Base-by-base conservation (phyloP, 139 green algal genomes). In the Coelastrella sp. region DNA sequence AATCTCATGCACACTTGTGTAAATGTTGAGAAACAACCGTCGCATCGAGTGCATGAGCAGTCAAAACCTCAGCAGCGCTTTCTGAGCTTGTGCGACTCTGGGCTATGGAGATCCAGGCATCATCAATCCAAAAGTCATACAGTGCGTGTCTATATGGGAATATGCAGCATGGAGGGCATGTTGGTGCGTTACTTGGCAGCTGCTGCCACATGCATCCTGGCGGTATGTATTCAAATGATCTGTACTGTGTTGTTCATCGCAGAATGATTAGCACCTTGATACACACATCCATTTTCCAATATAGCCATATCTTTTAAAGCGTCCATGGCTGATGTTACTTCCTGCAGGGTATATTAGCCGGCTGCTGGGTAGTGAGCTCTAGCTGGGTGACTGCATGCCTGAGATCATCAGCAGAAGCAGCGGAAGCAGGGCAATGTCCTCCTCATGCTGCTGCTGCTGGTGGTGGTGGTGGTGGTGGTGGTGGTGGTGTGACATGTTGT, bases 301-400 rank as follows among this genome's bases (percentile, higher is more conserved):
- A 57, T 9, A 13, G 45, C 45, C 45, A 2, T 57, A 66, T 66
- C 17, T 6, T 66, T 32, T 66, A 6, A 66, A 27, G 19, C 57
- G 17, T 66, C 57, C 57, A 66, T 25, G 66, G 38, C 76, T 87
- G 50, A 27, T 51, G 30, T 2, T 75, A 17, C 73, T 38, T 13
- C 30, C 5, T 78, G 57, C 63, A 88, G 59, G 50, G 75, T 21
- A 73, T 85, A 15, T 45, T 85, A 6, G 4, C n/a, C 40, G 78
- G 78, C 60, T 48, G 30, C 23, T 84, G 78, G 78, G 62, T 84
- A 30, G 60, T 84, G 37, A 84, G 60, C 62, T 57, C 37, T 32
- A 40, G 30, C 62, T 84, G 78, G 78, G 78, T 84, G 2, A 45
- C 23, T 7, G 78, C 60, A n/a, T 84, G 78, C 62, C 78, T 84